Conservation (phyloP, 2,329 filamentous ascomycete species). For the Aspergillus oerlinghausenensis region DNA sequence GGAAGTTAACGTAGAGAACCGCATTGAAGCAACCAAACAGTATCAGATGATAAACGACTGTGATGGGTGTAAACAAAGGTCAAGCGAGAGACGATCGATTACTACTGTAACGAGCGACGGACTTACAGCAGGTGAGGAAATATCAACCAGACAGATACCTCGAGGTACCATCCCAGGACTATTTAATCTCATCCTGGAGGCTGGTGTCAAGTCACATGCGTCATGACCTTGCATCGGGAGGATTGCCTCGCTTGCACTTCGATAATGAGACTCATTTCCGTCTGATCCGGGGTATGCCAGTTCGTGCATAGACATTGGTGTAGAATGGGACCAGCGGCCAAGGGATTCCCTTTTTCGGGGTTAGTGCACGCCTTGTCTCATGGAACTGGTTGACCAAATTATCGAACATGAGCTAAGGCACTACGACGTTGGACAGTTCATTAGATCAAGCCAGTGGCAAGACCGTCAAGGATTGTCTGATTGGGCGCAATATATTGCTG, state of each 20-base stretch:
- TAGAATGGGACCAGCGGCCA: neutral
- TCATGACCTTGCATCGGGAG: neutral
- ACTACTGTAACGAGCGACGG: neutral
- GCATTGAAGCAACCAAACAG: neutral
- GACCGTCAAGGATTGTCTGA: neutral
- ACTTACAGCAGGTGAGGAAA: neutral
- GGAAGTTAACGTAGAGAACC: conserved; percentile 1
- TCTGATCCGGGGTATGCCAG: neutral
- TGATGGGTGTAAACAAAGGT: neutral
- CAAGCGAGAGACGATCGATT: neutral
- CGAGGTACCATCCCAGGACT: neutral
- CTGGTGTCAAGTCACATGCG: neutral
- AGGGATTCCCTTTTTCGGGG: neutral
- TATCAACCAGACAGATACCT: neutral
- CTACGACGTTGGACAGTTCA: neutral
- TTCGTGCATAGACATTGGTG: neutral
- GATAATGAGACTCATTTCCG: neutral
- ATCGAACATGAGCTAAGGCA: neutral
- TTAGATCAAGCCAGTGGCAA: neutral
- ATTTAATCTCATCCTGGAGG: neutral
- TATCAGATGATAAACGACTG: neutral
- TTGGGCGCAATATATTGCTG: neutral
- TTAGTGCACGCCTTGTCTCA: neutral
- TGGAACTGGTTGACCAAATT: neutral
- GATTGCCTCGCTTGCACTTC: neutral